Evolutionary conservation across 2,329 filamentous ascomycete genomes (phyloP).

Genomic region (Colletotrichum tabaci): DNA sequence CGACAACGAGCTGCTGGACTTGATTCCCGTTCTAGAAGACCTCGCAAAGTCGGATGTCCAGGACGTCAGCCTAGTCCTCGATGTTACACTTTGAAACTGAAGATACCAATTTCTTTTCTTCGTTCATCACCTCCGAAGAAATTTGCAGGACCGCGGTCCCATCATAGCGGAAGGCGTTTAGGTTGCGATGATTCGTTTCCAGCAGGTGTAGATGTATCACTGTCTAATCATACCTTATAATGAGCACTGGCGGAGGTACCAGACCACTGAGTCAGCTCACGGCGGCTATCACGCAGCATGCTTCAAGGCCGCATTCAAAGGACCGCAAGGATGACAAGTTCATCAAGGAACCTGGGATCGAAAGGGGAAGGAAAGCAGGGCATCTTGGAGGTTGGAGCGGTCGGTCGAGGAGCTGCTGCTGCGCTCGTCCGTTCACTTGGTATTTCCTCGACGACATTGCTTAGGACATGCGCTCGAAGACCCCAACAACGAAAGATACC

Average conservation of each 20-base stretch:
- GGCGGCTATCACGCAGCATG: slow-evolving; percentile 46
- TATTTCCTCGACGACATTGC: slow-evolving; percentile 25
- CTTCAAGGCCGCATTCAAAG: slow-evolving; percentile 31
- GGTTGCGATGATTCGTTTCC: slow-evolving; percentile 63
- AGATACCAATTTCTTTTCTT: slow-evolving; percentile 49
- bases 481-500: slow-evolving; percentile 26
- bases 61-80: slow-evolving; percentile 97
- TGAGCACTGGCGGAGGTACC: slow-evolving; percentile 41
- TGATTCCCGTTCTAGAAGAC: slow-evolving; percentile 98
- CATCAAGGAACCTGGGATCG: slow-evolving; percentile 52
- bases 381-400: slow-evolving; percentile 45
- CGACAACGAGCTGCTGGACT: slow-evolving; percentile 96
- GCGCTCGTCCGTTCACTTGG: slow-evolving; percentile 33
- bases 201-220: slow-evolving; percentile 64
- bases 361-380: slow-evolving; percentile 48
- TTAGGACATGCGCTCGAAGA: slow-evolving; percentile 18
- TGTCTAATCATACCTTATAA: slow-evolving; percentile 66
- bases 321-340: slow-evolving; percentile 44
- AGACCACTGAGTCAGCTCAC: slow-evolving; percentile 38
- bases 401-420: slow-evolving; percentile 40
- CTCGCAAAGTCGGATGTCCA: slow-evolving; percentile 89
- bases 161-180: slow-evolving; percentile 72
- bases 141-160: slow-evolving; percentile 47
- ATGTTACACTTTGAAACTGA: slow-evolving; percentile 80
- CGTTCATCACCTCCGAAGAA: slow-evolving; percentile 48